Percentiles rank a stretch among this genome's conserved stretches.
Conservation (phyloP, 2,329 filamentous ascomycete genomes). For the Colletotrichum sansevieriae region DNA sequence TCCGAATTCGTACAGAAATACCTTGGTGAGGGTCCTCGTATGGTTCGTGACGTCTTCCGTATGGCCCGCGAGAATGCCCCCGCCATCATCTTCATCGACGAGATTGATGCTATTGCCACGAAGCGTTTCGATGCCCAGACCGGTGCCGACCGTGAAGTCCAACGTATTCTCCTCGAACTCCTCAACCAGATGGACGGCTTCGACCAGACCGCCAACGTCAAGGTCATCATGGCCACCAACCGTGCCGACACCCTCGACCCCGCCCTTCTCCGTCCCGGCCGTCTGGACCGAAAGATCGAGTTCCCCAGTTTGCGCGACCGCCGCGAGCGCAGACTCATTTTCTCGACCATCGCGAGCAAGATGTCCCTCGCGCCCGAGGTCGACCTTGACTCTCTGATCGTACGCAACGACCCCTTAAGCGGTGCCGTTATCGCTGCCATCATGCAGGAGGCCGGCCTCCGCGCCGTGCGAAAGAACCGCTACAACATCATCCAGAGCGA, state of each 20-base stretch:
- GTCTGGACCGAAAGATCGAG: constrained; percentile 98
- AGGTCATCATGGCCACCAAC: constrained; percentile 99
- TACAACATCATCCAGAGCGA: constrained; percentile 99
- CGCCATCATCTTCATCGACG: constrained; percentile 99
- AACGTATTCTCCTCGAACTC: constrained; percentile 96
- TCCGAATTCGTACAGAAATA: constrained; percentile 97
- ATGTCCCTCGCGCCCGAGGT: constrained; percentile 98
- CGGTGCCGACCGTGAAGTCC: constrained; percentile 96
- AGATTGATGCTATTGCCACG: constrained; percentile 98
- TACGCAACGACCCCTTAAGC: constrained; percentile 94
- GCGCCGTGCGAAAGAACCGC: constrained; percentile 95
- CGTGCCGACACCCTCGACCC: constrained; percentile 97
- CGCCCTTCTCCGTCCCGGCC: constrained; percentile 91
- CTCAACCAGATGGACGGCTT: constrained; percentile 99
- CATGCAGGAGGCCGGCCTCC: constrained; percentile 97
- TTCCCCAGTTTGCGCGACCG: constrained; percentile 96
- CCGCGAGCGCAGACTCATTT: constrained; percentile 95
- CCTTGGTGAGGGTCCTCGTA: constrained; percentile 91
- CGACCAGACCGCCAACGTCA: constrained; percentile 98
- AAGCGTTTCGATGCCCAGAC: constrained; percentile 99
- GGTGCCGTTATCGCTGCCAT: constrained; percentile 98
- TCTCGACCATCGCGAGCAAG: constrained; percentile 95
- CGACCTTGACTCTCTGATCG: constrained; percentile 94
- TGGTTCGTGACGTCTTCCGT: constrained; percentile 98
- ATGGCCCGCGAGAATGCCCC: constrained; percentile 99